Evolutionary conservation across 2,329 filamentous ascomycete species (phyloP), one percentile per base, ranked within the genome.

Genomic region (Ascochyta koolunga): DNA sequence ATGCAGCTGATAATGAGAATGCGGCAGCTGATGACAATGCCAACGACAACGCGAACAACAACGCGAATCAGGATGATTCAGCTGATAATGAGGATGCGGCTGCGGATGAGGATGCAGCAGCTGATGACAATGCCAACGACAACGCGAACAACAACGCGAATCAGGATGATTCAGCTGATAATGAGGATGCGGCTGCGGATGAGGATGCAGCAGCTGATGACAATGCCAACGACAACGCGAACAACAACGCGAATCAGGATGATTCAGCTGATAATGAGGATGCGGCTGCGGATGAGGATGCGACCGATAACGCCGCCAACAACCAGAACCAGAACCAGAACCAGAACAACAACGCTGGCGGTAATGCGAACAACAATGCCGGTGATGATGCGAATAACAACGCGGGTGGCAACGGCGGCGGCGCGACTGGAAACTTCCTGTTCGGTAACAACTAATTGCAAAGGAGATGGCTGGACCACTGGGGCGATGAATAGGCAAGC

Each of bases 301-400:
- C 27, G 11, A 35, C 27, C 22, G 31, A 46, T 16, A 22, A 45
- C n/a, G 32, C 32, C 2, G 32, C 11, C 5, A n/a, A 33, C 15
- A 21, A 42, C 7, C 32, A 15, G 10, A 37, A 37, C 35, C 16
- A 33, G 4, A 19, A 37, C 4, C n/a, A n/a, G n/a, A n/a, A n/a
- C n/a, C n/a, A 15, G 10, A 37, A 37, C 35, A 33, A 33, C 15
- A 19, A 37, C 4, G 46, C 25, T 18, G 41, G 15, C n/a, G 29
- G 29, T 7, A 33, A 19, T 18, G 31, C 15, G 6, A 37, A 37
- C 18, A 36, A 36, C 16, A 19, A 37, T 3, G 46, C 25, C 8
- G 41, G 15, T 24, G 29, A 18, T 13, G 24, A 31, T 15, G 31
- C 15, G 15, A 41, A 54, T 19, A 47, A 43, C 33, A 54, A 54